Percentiles rank a stretch among this genome's conserved stretches.
phyloP scores from a whole-genome alignment of 1,284 basidiomycete genomes.

The Erythrobasidium hasegawianum region DNA sequence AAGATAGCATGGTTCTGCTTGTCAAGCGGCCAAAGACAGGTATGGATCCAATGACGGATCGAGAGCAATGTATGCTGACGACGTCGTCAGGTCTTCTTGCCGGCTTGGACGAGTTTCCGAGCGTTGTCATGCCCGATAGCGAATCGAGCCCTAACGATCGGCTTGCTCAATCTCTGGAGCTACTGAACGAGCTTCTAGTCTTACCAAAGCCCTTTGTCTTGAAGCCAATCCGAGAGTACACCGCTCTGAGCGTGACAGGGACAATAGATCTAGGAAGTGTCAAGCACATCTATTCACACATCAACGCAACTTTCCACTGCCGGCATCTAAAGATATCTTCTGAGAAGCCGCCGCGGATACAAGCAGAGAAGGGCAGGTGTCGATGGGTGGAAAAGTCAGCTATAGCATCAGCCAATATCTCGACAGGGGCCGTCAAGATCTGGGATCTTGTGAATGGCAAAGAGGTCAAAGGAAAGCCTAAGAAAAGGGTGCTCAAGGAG shows the following conservation, averaged over 20 bases:
- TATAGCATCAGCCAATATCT: slow-evolving; percentile 30
- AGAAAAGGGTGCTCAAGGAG: slow-evolving; percentile 18
- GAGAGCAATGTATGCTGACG: slow-evolving; percentile 19
- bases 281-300: slow-evolving; percentile 82
- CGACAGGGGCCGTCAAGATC: slow-evolving; percentile 23
- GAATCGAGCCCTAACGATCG: slow-evolving; percentile 4
- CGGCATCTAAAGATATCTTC: slow-evolving; percentile 51
- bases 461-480: not conserved
- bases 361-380: slow-evolving; percentile 9
- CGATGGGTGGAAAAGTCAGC: slow-evolving; percentile 22
- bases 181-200: slow-evolving; percentile 15
- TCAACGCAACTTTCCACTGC: slow-evolving; percentile 81
- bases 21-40: slow-evolving; percentile 77
- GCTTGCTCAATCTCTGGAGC: slow-evolving; percentile 3
- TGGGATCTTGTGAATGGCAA: slow-evolving; percentile 19
- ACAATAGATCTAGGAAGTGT: slow-evolving; percentile 49
- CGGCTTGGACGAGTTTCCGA: slow-evolving; percentile 78
- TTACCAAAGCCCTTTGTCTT: slow-evolving; percentile 13
- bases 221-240: slow-evolving; percentile 35
- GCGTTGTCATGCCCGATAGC: slow-evolving; percentile 49
- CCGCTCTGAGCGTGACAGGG: not conserved
- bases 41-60: slow-evolving; percentile 47
- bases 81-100: slow-evolving; percentile 70
- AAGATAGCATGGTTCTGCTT: slow-evolving; percentile 64
- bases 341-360: slow-evolving; percentile 15